These are phyloP conservation scores for Neurospora pannonica DNA, from an alignment of 495 filamentous ascomycete genomes.

Conservation along the genomic window DNA sequence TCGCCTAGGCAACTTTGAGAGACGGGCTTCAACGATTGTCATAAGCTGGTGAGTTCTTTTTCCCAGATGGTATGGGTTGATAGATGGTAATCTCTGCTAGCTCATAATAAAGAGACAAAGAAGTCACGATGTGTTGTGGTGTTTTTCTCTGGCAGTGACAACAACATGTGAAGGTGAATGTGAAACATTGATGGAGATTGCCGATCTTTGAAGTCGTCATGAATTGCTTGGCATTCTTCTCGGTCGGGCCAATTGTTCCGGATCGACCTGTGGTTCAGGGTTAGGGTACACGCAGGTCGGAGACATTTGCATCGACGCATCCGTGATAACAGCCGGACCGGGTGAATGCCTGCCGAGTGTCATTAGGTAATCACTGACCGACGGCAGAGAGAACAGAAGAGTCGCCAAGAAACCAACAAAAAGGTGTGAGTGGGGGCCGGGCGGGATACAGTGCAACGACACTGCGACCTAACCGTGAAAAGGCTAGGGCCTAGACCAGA, in stretches of 20 bases:
- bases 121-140: neutral
- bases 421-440: neutral
- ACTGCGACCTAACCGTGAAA: neutral
- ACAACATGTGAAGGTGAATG: neutral
- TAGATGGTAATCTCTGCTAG: neutral
- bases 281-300: neutral
- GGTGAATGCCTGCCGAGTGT: neutral
- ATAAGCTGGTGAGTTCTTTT: no score
- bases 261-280: neutral
- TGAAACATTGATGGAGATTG: neutral
- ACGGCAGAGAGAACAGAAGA: neutral
- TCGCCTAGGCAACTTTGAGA: no score
- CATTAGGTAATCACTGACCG: neutral
- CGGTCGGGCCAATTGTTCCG: neutral
- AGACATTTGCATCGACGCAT: neutral
- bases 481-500: neutral
- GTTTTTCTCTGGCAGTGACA: neutral
- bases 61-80: neutral
- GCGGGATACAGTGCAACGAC: neutral
- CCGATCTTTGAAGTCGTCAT: neutral
- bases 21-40: no score
- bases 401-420: neutral
- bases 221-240: neutral
- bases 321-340: neutral
- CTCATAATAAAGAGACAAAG: neutral